Conservation (phyloP, 129 eudicot species). For the Flaveria sonorensis region DNA sequence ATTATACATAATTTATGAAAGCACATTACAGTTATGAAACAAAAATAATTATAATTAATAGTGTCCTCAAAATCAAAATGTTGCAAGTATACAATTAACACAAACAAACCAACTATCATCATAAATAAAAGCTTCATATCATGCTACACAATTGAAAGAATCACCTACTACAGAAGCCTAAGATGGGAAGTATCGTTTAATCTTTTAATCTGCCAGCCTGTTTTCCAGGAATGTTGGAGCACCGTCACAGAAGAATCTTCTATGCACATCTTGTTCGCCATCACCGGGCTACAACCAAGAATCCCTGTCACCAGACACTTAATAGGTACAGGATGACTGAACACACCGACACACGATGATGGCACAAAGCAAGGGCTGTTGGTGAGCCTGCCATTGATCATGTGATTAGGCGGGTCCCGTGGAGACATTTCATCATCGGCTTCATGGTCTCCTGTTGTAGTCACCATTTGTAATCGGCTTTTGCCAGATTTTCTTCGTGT, state of each 20-base stretch:
- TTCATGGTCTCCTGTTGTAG: constrained; percentile 71
- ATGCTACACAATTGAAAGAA: constrained; percentile 62
- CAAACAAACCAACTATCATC: constrained; percentile 33
- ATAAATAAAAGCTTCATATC: constrained; percentile 33
- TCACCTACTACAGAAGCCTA: constrained; percentile 68
- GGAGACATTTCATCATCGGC: constrained; percentile 93
- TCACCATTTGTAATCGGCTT: constrained; percentile 90
- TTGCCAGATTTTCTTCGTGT: constrained; percentile 78
- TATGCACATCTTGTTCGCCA: constrained; percentile 72
- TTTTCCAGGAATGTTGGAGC: constrained; percentile 85
- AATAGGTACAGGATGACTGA: constrained; percentile 79
- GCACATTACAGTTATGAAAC: not conserved
- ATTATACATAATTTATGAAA: not conserved
- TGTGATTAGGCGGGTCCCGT: constrained; percentile 51
- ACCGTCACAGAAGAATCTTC: constrained; percentile 95
- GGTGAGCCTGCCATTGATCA: constrained; percentile 44
- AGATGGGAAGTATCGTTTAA: constrained; percentile 87
- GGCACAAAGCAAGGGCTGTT: constrained; percentile 27
- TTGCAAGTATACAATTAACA: constrained; percentile 33
- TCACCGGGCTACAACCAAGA: constrained; percentile 81
- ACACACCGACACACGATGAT: constrained; percentile 69
- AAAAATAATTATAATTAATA: constrained; percentile 11
- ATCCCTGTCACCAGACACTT: constrained; percentile 82
- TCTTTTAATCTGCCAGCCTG: constrained; percentile 91
- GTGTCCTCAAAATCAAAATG: constrained; percentile 23